Evolutionary conservation across 1,139 yeast species (phyloP).

Genomic region (Zygosaccharomyces sapae): DNA sequence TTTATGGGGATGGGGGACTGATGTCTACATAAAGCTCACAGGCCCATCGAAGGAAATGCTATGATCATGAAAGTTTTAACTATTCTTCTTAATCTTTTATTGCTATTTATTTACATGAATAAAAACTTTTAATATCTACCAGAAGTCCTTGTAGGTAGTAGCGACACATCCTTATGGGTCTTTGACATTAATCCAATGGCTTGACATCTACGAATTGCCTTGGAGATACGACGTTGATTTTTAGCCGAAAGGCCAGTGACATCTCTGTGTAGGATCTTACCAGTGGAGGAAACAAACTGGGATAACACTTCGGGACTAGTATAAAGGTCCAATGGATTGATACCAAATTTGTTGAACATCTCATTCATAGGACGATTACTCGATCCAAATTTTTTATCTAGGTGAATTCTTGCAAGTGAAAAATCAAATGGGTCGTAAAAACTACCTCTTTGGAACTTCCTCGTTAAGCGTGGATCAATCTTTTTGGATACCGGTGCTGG

Average conservation of each 20-base stretch:
- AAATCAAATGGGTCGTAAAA: slow-evolving; percentile 72
- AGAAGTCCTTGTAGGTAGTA: slow-evolving; percentile 39
- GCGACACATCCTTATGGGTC: slow-evolving; percentile 52
- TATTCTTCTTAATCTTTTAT: not conserved
- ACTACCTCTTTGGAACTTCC: slow-evolving; percentile 21
- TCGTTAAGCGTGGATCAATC: slow-evolving; percentile 22
- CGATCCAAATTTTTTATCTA: slow-evolving; percentile 32
- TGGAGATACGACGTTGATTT: slow-evolving; percentile 61
- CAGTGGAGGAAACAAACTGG: slow-evolving; percentile 54
- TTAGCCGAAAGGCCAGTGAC: slow-evolving; percentile 58
- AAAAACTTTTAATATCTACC: slow-evolving; percentile 9
- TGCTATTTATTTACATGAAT: not conserved
- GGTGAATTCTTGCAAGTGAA: slow-evolving; percentile 49
- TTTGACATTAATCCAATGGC: slow-evolving; percentile 62
- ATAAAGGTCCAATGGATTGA: slow-evolving; percentile 63
- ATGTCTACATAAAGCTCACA: slow-evolving; percentile 54
- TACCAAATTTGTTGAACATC: slow-evolving; percentile 53
- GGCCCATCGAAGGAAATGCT: slow-evolving; percentile 28
- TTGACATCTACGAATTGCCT: slow-evolving; percentile 66
- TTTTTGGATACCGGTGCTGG: slow-evolving; percentile 15
- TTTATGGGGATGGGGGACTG: slow-evolving; percentile 82
- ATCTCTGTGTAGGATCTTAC: slow-evolving; percentile 62
- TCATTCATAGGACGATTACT: slow-evolving; percentile 28
- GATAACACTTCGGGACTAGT: slow-evolving; percentile 63
- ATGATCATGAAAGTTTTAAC: slow-evolving; percentile 29